phyloP scores from a whole-genome alignment of 2,329 filamentous ascomycete genomes.

The Canariomyces notabilis region DNA sequence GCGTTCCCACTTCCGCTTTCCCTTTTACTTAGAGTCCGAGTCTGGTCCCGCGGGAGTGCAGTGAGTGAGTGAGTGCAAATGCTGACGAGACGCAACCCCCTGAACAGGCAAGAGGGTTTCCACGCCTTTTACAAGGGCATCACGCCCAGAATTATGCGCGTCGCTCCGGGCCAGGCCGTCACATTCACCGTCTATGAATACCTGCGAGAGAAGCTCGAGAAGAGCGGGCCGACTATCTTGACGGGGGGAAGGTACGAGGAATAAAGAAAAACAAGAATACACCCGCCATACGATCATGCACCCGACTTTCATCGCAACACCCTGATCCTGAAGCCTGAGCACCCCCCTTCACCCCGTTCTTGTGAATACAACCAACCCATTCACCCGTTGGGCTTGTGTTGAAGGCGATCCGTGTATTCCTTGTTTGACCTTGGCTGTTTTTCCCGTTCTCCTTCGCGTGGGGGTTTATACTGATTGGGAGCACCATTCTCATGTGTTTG shows the following conservation, averaged over 20 bases:
- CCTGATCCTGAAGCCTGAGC: neutral
- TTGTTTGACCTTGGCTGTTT: neutral
- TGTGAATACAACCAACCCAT: neutral
- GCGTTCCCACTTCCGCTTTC: constrained; percentile 27
- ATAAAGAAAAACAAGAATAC: constrained; percentile 31
- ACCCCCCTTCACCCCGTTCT: neutral
- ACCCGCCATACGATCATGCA: neutral
- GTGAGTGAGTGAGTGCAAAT: neutral
- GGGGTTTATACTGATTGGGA: neutral
- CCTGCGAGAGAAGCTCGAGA: constrained; percentile 67
- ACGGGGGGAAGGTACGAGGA: constrained; percentile 64
- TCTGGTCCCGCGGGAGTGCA: neutral
- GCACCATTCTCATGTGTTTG: neutral
- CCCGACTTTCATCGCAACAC: neutral
- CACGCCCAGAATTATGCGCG: constrained; percentile 93
- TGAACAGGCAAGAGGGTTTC: constrained; percentile 79
- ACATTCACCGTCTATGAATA: constrained; percentile 75
- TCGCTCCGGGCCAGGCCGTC: constrained; percentile 87
- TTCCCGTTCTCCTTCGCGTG: neutral
- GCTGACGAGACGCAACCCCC: constrained; percentile 1
- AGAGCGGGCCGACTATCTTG: constrained; percentile 54
- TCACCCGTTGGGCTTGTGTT: neutral
- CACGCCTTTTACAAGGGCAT: constrained; percentile 99
- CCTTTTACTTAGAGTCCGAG: neutral
- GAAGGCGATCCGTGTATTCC: neutral